Conservation (phyloP, 2,329 filamentous ascomycete genomes). For the Massarina eburnea region DNA sequence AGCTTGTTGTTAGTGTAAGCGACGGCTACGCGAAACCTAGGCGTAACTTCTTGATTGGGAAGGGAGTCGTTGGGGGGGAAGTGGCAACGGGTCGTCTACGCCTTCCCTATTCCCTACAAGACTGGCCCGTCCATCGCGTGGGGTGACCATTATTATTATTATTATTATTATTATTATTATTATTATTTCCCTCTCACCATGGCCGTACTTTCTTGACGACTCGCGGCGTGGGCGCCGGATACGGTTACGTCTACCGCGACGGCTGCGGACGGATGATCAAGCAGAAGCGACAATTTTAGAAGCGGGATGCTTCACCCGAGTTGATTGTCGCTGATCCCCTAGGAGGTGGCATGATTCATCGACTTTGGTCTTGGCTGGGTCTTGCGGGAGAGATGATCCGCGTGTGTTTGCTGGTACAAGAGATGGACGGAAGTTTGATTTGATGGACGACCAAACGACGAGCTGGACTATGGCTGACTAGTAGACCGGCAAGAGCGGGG, state of each 20-base stretch:
- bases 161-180: no score
- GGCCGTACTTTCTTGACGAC: no score
- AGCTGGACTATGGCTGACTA: neutral
- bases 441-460: neutral
- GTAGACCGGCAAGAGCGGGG: slow-evolving; percentile 1
- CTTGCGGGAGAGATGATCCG: slow-evolving; percentile 13
- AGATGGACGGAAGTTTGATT: neutral
- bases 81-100: slow-evolving; percentile 3
- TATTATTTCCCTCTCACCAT: no score
- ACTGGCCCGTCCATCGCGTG: no score
- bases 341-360: no score
- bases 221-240: no score
- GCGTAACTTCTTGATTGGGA: slow-evolving; percentile 2
- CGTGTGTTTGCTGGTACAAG: slow-evolving; percentile 6
- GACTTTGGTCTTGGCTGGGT: slow-evolving; percentile 33
- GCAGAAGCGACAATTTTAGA: slow-evolving; percentile 7
- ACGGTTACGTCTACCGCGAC: neutral
- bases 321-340: no score
- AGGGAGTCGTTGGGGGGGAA: slow-evolving; percentile 3
- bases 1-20: no score
- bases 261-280: no score
- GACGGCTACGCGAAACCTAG: neutral
- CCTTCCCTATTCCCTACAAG: no score
- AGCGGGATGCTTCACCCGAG: slow-evolving; percentile 11
- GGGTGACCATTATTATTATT: no score